These are phyloP conservation scores for Plasmodium cynomolgi DNA, from an alignment of 169 alveolate species.

Conservation along the genomic window DNA sequence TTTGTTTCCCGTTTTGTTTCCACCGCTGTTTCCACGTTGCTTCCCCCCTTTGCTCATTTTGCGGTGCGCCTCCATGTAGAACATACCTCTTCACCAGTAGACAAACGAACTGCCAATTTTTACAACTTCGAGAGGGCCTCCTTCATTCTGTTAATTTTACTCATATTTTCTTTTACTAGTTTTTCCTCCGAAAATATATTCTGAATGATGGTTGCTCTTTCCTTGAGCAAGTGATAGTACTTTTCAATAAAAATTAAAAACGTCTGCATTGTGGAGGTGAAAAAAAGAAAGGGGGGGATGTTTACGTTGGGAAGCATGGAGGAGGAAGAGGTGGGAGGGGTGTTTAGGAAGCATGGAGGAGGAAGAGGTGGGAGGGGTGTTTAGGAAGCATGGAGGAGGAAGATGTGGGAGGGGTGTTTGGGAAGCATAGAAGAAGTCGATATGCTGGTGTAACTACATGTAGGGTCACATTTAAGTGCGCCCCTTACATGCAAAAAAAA, in stretches of 20 bases:
- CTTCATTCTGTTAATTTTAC: conserved; percentile 28
- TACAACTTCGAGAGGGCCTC: background rate
- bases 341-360: too few species aligned
- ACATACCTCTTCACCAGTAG: background rate
- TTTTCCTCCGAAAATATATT: conserved; percentile 49
- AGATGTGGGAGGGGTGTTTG: too few species aligned
- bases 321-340: too few species aligned
- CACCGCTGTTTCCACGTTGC: background rate
- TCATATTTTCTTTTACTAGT: conserved; percentile 20
- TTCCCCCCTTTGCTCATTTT: background rate
- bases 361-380: too few species aligned
- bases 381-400: too few species aligned
- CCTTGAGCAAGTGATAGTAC: conserved; percentile 50
- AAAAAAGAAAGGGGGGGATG: background rate
- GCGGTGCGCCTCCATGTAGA: background rate
- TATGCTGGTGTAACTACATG: background rate
- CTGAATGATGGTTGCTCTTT: conserved; percentile 65
- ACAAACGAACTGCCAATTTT: background rate
- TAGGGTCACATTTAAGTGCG: background rate
- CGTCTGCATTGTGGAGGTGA: conserved; percentile 1
- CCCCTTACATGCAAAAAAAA: background rate
- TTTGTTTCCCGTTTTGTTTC: background rate
- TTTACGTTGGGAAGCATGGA: background rate
- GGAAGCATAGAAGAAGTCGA: background rate
- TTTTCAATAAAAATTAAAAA: conserved; percentile 44